These are phyloP conservation scores for Solanum tacnaense DNA, from an alignment of 257 asterid genomes.

Conservation along the genomic window DNA sequence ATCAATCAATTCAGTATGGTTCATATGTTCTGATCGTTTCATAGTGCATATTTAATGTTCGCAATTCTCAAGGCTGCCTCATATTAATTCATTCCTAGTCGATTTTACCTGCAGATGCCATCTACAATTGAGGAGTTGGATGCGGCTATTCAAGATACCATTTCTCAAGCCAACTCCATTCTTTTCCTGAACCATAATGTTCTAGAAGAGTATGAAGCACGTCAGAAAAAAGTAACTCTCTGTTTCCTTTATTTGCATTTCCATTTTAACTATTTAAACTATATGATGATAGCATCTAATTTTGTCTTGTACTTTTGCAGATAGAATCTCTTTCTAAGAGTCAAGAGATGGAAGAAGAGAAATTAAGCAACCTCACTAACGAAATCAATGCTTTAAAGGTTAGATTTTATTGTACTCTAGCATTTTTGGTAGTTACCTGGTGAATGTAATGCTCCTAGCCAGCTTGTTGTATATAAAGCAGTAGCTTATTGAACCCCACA, in stretches of 20 bases:
- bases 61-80: not conserved
- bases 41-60: not conserved
- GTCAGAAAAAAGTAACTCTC: constrained; percentile 49
- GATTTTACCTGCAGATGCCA: constrained; percentile 65
- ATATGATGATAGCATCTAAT: not conserved
- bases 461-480: not conserved
- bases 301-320: constrained; percentile 33
- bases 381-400: constrained; percentile 78
- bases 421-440: not conserved
- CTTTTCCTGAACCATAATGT: constrained; percentile 74
- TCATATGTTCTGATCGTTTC: not conserved
- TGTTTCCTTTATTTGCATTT: not conserved
- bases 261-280: constrained; percentile 1
- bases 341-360: constrained; percentile 57
- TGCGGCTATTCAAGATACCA: constrained; percentile 71
- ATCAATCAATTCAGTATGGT: not conserved
- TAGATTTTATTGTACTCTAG: not conserved
- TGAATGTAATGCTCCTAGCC: not conserved
- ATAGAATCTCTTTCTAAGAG: constrained; percentile 49
- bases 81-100: constrained; percentile 2
- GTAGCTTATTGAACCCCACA: not conserved
- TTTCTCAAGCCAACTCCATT: constrained; percentile 73
- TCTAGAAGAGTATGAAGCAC: constrained; percentile 83
- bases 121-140: constrained; percentile 77
- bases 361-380: constrained; percentile 22